phyloP scores from a whole-genome alignment of 352 stramenopile genomes.

The Phytopythium kandeliae region DNA sequence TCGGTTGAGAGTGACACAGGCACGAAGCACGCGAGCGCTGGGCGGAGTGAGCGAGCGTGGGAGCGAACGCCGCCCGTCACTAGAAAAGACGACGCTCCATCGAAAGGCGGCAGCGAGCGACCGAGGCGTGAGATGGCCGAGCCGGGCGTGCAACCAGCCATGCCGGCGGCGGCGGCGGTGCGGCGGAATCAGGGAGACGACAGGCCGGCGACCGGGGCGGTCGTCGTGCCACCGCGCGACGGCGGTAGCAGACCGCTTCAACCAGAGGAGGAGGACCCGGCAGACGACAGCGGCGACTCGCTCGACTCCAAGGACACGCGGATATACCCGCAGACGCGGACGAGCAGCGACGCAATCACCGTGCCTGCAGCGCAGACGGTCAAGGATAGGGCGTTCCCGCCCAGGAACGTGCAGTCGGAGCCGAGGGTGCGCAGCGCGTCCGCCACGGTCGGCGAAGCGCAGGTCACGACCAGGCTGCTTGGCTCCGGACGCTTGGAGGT shows the following conservation, averaged over 20 bases:
- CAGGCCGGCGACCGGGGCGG: not conserved
- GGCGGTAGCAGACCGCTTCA: constrained; percentile 6
- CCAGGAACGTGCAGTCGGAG: constrained; percentile 10
- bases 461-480: constrained; percentile 5
- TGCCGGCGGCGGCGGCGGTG: not conserved
- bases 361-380: not conserved
- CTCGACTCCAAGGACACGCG: constrained; percentile 1
- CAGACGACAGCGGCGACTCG: constrained; percentile 4
- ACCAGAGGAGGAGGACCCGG: constrained; percentile 27
- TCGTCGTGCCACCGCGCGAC: not conserved
- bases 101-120: not conserved
- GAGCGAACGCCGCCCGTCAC: too few relatives aligned
- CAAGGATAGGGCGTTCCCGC: constrained; percentile 1
- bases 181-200: not conserved
- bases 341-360: not conserved
- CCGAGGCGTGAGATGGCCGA: not conserved
- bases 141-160: not conserved
- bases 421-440: constrained; percentile 13
- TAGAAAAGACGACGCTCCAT: not conserved
- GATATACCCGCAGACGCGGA: not conserved
- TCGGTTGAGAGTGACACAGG: too few relatives aligned
- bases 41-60: too few relatives aligned
- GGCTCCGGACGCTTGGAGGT: constrained; percentile 5
- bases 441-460: constrained; percentile 11
- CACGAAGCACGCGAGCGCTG: too few relatives aligned